Evolutionary conservation across 75 land plant species (phyloP).

Genomic region (Larix kaempferi): DNA sequence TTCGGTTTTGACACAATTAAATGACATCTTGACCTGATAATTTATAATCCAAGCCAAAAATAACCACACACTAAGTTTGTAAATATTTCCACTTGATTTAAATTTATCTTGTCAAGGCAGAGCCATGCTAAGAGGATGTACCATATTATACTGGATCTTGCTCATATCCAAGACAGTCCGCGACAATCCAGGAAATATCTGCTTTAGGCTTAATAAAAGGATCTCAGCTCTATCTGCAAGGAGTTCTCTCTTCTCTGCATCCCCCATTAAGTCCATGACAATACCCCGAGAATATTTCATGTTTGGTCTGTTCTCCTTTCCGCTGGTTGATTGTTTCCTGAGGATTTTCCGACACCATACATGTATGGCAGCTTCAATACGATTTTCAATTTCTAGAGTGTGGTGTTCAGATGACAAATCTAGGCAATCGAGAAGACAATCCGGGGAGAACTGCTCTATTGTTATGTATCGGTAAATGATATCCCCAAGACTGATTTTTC

Average conservation of each 20-base stretch:
- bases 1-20: neutral
- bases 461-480: slow-evolving; percentile 51
- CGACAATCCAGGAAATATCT: slow-evolving; percentile 65
- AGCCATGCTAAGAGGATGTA: slow-evolving; percentile 9
- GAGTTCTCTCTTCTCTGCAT: slow-evolving; percentile 49
- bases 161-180: slow-evolving; percentile 71
- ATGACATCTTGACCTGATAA: neutral
- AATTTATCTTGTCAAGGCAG: neutral
- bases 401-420: slow-evolving; percentile 70
- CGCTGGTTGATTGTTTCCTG: neutral
- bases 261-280: slow-evolving; percentile 55
- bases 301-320: slow-evolving; percentile 9
- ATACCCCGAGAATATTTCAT: slow-evolving; percentile 41
- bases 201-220: slow-evolving; percentile 51
- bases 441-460: slow-evolving; percentile 67
- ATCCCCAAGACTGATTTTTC: slow-evolving; percentile 65
- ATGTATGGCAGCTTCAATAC: slow-evolving; percentile 73
- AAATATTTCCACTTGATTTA: neutral
- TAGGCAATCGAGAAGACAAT: slow-evolving; percentile 62
- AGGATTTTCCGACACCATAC: slow-evolving; percentile 31
- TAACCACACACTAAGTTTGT: neutral
- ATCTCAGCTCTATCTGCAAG: slow-evolving; percentile 67
- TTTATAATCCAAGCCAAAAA: neutral
- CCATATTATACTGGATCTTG: slow-evolving; percentile 85
- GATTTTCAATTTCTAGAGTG: slow-evolving; percentile 78